phyloP scores from a whole-genome alignment of 352 stramenopile genomes.

The Globisporangium heterothallicum region DNA sequence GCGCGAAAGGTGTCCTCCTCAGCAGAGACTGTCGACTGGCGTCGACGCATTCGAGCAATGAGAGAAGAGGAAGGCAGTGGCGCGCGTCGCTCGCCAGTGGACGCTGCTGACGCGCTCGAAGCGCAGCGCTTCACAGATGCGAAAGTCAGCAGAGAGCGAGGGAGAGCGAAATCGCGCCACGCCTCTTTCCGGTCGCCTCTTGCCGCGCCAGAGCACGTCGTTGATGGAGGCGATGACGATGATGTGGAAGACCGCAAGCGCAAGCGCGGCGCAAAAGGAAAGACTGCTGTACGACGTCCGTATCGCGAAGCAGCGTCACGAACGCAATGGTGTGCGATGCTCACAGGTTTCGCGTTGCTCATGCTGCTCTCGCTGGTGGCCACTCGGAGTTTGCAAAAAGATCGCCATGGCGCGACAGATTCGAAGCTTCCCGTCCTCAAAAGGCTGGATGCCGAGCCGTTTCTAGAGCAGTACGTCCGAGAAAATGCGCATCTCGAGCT shows the following conservation, averaged over 20 bases:
- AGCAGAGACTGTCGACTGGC: no score
- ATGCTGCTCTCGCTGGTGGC: not conserved
- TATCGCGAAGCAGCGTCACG: no score
- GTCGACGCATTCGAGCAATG: no score
- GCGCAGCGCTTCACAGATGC: not conserved
- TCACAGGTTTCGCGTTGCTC: not conserved
- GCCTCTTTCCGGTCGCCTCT: not conserved
- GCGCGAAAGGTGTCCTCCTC: no score
- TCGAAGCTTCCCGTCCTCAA: not conserved
- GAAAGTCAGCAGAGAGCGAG: not conserved
- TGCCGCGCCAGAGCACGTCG: no score
- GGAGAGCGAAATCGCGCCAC: not conserved
- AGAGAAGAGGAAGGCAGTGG: not conserved
- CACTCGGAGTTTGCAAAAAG: not conserved
- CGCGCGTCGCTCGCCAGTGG: no score
- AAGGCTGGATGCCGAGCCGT: not conserved
- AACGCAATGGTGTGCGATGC: not conserved
- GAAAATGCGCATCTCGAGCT: not conserved
- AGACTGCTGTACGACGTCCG: not conserved
- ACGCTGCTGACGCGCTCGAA: not conserved
- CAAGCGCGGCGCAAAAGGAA: not conserved
- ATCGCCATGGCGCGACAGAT: not conserved
- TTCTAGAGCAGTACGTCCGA: not conserved
- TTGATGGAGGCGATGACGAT: no score
- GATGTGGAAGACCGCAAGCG: no score